Percentiles rank a stretch among this genome's conserved stretches.
These are phyloP conservation scores for Thymus quinquecostatus DNA, from an alignment of 257 asterid species.

Conservation along the genomic window DNA sequence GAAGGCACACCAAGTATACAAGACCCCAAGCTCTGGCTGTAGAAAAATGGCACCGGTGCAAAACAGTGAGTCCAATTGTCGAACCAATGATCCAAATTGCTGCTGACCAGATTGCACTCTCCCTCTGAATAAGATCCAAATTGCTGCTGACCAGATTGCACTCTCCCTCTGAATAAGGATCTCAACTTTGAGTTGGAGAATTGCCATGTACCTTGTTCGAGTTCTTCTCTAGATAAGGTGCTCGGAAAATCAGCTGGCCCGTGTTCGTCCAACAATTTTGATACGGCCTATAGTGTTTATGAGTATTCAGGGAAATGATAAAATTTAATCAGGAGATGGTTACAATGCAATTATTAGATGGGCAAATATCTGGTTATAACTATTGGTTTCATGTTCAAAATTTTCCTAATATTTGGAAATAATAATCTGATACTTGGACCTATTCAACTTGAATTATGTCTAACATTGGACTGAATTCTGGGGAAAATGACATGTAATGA, in stretches of 20 bases:
- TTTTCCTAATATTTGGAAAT: too few relatives aligned
- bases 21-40: conserved; percentile 68
- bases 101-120: conserved; percentile 71
- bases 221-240: conserved; percentile 57
- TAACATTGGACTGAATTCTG: too few relatives aligned
- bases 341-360: background rate
- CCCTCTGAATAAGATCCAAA: conserved; percentile 63
- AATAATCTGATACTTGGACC: too few relatives aligned
- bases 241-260: conserved; percentile 46
- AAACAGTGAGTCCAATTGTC: conserved; percentile 77
- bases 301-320: conserved; percentile 22
- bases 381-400: too few relatives aligned
- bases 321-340: background rate
- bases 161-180: conserved; percentile 55
- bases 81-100: conserved; percentile 78
- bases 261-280: conserved; percentile 69
- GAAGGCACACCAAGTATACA: conserved; percentile 81
- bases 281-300: conserved; percentile 58
- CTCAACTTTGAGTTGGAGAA: conserved; percentile 53
- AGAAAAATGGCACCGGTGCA: conserved; percentile 71
- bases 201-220: conserved; percentile 57
- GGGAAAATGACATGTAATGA: too few relatives aligned
- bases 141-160: conserved; percentile 75
- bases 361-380: too few relatives aligned
- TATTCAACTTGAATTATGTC: too few relatives aligned